Evolutionary conservation across 1,139 yeast species (phyloP), one percentile per base, ranked within the genome.

Genomic region (Candida sojae): DNA sequence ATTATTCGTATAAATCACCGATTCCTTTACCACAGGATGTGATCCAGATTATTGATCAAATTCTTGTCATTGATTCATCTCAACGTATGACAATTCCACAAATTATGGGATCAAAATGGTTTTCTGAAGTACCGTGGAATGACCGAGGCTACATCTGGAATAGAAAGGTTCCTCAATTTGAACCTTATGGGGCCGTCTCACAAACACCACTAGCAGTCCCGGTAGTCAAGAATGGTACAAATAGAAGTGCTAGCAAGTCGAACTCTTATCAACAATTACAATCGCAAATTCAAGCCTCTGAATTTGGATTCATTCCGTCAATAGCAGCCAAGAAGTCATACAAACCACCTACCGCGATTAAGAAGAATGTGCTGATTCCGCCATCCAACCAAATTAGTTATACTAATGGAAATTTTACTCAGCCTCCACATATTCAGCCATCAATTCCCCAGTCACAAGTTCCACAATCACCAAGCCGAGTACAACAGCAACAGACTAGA

Each of bases 1-100:
- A 92, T 54, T 95, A 83, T 66, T 80, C 89, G 3, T 91, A 88
- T 60, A 85, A 91, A 17, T 88, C 92, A 0, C 88, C 88, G 2
- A 82, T 84, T 55, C 96, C 96, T 5, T 70, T 82, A 53, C 79
- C 89, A 1, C 46, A 46, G 0, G 73, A 67, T 4, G 81, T 89
- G 1, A 73, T 88, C 42, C 88, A 84, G 56, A 71, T 92, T 45
- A 82, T 91, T 32, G 88, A 88, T 61, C 75, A 79, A 49, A 77
- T 90, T 4, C 71, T 95, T 48, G 76, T 86, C 0, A 68, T 80
- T 39, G 71, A 75, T 51, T 71, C 77, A 4, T 34, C 59, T 44
- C 53, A 66, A 51, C 60, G 79, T 50, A 55, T 66, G 45, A 57
- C 77, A 41, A 54, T 76, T 49, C 57, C 67, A 10, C 71, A 71